Evolutionary conservation across 768 basidiomycete species (phyloP).

Genomic region (Infundibulicybe gibba): DNA sequence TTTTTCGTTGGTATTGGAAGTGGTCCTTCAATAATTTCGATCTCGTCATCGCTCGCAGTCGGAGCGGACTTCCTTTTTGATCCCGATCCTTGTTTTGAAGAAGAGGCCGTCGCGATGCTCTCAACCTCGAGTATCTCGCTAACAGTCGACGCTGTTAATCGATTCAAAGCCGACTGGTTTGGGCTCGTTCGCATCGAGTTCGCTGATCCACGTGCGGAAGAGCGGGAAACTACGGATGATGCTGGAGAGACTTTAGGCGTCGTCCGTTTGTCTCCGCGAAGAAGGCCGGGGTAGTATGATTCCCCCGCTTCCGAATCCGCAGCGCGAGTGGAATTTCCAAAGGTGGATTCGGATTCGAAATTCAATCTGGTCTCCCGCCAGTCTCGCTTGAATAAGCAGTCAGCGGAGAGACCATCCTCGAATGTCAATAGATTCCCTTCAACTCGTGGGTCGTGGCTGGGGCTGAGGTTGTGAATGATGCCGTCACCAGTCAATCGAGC

Average conservation of each 20-base stretch:
- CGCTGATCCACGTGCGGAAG: conserved; percentile 45
- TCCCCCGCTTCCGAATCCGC: conserved; percentile 15
- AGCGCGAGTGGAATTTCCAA: conserved; percentile 13
- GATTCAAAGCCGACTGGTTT: conserved; percentile 31
- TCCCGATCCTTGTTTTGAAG: conserved; percentile 17
- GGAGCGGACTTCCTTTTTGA: conserved; percentile 49
- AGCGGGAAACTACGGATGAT: conserved; percentile 38
- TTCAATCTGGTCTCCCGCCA: conserved; percentile 71
- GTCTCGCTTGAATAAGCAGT: conserved; percentile 68
- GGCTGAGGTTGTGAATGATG: conserved; percentile 25
- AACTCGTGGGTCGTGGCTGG: conserved; percentile 25
- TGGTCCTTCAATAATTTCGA: conserved; percentile 50
- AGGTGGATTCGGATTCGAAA: conserved; percentile 26
- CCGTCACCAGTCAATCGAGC: conserved; percentile 64
- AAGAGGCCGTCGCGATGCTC: conserved; percentile 19
- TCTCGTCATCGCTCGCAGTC: conserved; percentile 48
- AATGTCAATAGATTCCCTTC: conserved; percentile 53
- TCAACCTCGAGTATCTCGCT: conserved; percentile 44
- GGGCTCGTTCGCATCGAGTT: conserved; percentile 56
- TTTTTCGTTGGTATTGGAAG: conserved; percentile 25
- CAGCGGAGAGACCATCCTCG: conserved; percentile 59
- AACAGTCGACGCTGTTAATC: conserved; percentile 37
- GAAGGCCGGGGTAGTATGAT: conserved; percentile 7
- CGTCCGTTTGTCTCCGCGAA: conserved; percentile 17
- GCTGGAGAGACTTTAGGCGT: conserved; percentile 35